Evolutionary conservation across 192 early-diverging fungal genomes (phyloP), one percentile per base, ranked within the genome.

Genomic region (Dissophora ornata): DNA sequence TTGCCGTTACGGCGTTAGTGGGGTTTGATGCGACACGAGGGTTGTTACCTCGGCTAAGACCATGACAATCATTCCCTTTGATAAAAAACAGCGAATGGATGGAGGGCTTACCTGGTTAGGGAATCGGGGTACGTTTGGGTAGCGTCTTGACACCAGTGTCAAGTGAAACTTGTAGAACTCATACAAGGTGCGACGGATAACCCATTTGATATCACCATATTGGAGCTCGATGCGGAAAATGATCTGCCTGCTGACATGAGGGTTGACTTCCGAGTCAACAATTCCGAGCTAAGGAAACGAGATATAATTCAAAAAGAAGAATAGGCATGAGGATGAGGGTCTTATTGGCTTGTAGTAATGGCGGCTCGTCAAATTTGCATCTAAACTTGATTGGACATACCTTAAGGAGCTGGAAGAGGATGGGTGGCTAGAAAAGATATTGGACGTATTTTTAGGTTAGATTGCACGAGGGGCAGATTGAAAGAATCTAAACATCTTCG

Each of bases 121-220:
- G 51, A 82, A 79, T 11, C 22, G 46, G 34, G 80, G 80, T 46
- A 79, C 3, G 11, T 48, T 62, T 2, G 77, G 69, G 2, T 83
- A 69, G 12, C 62, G 67, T 69, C 84, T 89, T 60, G 80, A 80
- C 56, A 82, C 87, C 34, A 94, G 73, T 24, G 79, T 81, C 24
- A 89, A 81, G 67, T 92, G 88, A 38, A 94, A 68, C 18, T 79
- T 66, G n/a, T 88, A 73, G 69, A 94, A 92, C 59, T 94, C 90
- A 44, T 85, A 73, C 26, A 90, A 81, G 0, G 86, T 82, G 18
- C 88, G 83, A 26, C 82, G 71, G 26, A 92, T 85, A 16, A 91
- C 89, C 92, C 92, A 94, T 71, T 91, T 91, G 46, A 89, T 77
- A 49, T 92, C 91, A 13, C 92, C 92, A 60, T 94, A 94, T 65